Evolutionary conservation across 176 grass and related monocot genomes (phyloP).

Genomic region (Bolboschoenus planiculmis): DNA sequence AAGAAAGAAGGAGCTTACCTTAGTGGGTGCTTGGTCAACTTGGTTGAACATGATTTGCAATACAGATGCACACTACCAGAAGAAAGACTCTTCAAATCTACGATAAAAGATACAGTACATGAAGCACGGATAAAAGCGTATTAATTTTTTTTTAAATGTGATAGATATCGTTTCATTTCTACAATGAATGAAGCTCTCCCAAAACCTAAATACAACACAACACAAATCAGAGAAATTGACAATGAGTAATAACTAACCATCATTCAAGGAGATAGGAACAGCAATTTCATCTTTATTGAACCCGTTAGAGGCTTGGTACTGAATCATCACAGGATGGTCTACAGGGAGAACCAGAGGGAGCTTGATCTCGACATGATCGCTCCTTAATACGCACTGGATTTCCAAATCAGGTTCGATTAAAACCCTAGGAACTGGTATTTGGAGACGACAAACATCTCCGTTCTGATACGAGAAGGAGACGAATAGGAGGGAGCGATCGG

Average conservation of each 20-base stretch:
- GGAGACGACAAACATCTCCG: background rate
- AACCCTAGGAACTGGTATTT: slow-evolving; percentile 18
- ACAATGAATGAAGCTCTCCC: too few species aligned
- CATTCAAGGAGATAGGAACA: background rate
- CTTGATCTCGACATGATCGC: slow-evolving; percentile 17
- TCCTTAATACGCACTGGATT: background rate
- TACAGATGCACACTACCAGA: slow-evolving; percentile 49
- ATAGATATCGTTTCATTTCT: too few species aligned
- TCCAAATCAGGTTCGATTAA: slow-evolving; percentile 9
- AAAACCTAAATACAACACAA: too few species aligned
- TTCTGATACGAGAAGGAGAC: background rate
- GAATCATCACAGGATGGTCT: slow-evolving; percentile 6
- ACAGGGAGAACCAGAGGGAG: slow-evolving; percentile 8
- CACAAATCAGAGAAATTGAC: too few species aligned
- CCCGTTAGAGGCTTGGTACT: background rate
- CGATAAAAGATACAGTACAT: background rate
- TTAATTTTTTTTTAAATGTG: background rate
- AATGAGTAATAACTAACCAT: slow-evolving; percentile 17
- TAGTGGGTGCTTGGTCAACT: slow-evolving; percentile 63
- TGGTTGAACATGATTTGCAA: slow-evolving; percentile 67
- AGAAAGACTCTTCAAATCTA: slow-evolving; percentile 64
- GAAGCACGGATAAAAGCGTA: background rate
- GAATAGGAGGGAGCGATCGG: slow-evolving; percentile 3
- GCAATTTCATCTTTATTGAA: background rate
- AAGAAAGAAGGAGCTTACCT: slow-evolving; percentile 31